A percentile compares a stretch with the other conserved stretches of the same genome.
Evolutionary conservation across 83 land plant species (phyloP).

Genomic region (Diphasiastrum complanatum): DNA sequence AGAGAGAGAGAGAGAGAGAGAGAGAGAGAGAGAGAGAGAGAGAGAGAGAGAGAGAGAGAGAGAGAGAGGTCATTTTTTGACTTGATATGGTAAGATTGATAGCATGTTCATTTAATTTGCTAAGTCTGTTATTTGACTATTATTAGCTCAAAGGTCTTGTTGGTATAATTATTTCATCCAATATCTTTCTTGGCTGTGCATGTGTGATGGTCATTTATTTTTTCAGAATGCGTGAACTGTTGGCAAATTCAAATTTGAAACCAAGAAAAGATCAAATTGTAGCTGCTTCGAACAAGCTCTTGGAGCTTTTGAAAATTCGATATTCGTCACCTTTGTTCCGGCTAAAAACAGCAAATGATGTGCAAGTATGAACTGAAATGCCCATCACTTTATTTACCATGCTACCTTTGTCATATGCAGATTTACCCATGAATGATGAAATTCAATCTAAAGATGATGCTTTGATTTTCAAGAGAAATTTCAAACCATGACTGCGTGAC

Average conservation of each 20-base stretch:
- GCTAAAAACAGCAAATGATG: constrained; percentile 49
- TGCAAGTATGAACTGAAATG: constrained; percentile 47
- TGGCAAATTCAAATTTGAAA: constrained; percentile 65
- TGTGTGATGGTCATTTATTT: neutral
- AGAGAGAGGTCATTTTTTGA: no score
- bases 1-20: constrained; percentile 7
- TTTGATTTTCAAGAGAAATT: no score
- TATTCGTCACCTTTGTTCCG: constrained; percentile 91
- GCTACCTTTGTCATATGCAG: neutral
- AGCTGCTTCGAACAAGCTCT: constrained; percentile 58
- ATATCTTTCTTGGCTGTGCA: neutral
- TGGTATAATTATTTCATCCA: neutral
- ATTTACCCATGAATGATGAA: neutral
- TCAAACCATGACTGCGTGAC: no score
- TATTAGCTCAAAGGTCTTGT: neutral
- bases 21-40: constrained; percentile 13
- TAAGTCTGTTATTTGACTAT: no score
- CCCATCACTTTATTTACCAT: neutral
- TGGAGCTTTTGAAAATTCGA: constrained; percentile 56
- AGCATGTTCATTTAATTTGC: no score
- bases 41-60: constrained; percentile 8
- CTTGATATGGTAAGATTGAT: neutral
- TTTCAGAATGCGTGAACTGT: constrained; percentile 36
- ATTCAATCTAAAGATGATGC: neutral
- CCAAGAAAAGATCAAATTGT: constrained; percentile 63